These are phyloP conservation scores for Limnanthes douglasii DNA, from an alignment of 345 rosid genomes.

Conservation along the genomic window DNA sequence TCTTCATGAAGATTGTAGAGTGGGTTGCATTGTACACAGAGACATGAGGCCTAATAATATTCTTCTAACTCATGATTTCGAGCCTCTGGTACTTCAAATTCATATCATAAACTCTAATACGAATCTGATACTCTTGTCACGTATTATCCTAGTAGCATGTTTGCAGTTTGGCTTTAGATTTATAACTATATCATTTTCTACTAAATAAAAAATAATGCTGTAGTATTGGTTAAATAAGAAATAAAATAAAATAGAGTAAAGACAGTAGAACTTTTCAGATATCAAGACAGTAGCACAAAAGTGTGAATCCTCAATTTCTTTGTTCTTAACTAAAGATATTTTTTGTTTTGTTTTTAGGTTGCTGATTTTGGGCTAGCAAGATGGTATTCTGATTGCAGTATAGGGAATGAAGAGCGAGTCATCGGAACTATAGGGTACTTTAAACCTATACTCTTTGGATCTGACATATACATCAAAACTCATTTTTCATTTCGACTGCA, in stretches of 20 bases:
- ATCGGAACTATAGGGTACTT: constrained; percentile 46
- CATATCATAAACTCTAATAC: too few species aligned
- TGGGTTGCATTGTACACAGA: constrained; percentile 57
- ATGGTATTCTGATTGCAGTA: constrained; percentile 36
- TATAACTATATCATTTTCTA: too few species aligned
- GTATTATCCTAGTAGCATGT: too few species aligned
- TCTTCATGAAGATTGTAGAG: constrained; percentile 79
- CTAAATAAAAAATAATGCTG: too few species aligned
- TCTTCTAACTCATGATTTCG: constrained; percentile 62
- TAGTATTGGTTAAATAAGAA: too few species aligned
- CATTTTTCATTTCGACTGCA: background rate
- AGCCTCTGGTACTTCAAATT: constrained; percentile 35
- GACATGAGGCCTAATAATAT: constrained; percentile 49
- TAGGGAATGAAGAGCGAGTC: constrained; percentile 18
- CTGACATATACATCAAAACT: background rate
- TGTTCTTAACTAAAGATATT: background rate
- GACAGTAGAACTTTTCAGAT: too few species aligned
- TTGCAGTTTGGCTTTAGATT: too few species aligned
- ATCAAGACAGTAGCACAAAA: too few species aligned
- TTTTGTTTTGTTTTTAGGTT: constrained; percentile 19
- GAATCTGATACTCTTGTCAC: too few species aligned
- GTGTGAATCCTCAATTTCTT: too few species aligned
- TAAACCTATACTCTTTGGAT: background rate
- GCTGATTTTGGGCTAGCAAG: constrained; percentile 72
- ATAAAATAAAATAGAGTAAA: too few species aligned